Conservation (phyloP, 1,284 basidiomycete genomes). For the Cutaneotrichosporon cutaneum region DNA sequence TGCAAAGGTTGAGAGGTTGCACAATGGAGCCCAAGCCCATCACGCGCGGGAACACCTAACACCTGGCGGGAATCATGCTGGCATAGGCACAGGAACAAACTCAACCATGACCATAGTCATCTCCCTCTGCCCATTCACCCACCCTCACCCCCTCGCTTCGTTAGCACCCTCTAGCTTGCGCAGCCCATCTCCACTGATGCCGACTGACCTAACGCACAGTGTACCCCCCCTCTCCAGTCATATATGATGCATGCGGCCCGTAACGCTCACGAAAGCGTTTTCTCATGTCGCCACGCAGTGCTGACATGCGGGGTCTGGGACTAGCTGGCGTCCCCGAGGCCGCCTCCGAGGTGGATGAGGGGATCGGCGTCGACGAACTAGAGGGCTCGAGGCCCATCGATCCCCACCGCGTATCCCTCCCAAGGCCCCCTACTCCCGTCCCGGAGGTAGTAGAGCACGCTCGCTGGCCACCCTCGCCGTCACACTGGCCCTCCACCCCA, state of each 20-base stretch:
- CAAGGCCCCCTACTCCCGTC: not conserved
- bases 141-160: not conserved
- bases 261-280: not conserved
- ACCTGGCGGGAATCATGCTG: not conserved
- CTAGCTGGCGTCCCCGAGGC: not conserved
- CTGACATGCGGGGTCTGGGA: not conserved
- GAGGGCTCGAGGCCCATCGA: not conserved
- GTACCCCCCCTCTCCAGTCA: not conserved
- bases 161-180: no score
- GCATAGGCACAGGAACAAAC: slow-evolving; percentile 1
- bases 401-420: not conserved
- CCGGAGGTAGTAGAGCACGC: not conserved
- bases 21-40: not conserved
- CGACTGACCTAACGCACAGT: not conserved
- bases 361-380: not conserved
- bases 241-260: not conserved
- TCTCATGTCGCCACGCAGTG: no score
- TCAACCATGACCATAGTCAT: not conserved
- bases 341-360: not conserved
- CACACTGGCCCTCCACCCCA: not conserved
- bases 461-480: not conserved
- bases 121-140: not conserved
- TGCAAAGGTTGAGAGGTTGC: not conserved
- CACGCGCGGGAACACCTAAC: not conserved
- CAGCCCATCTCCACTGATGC: no score